Base-by-base conservation (phyloP, 352 stramenopile species). In the Phytopythium kandeliae region DNA sequence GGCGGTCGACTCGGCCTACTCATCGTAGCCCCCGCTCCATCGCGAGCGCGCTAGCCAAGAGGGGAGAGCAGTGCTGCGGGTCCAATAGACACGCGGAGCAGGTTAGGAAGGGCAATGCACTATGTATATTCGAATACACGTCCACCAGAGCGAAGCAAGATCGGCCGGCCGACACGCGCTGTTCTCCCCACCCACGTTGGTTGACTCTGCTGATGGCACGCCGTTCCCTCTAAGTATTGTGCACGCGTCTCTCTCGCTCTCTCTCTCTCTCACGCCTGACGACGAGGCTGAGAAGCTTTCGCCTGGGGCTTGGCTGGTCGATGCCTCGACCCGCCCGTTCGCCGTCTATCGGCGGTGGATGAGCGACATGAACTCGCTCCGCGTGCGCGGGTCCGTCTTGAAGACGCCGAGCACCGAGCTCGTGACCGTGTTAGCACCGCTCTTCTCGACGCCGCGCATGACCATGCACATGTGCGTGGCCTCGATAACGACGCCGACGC, bases 401-500 rank as follows among this genome's bases (percentile, higher is more conserved):
- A 99, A 99, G 71, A 85, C 95, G 25, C 97, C 97, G 19, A 98
- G 76, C 24, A 99, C 89, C 46, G 89, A 98, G 67, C 89, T 98
- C 5, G 97, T 99, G 44, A 98, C 85, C 0, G 97, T 99, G 24
- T 77, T 96, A 12, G 96, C 86, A 8, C 93, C 93, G 28, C 93
- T 94, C 68, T 99, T 99, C 67, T 99, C 91, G 5, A 99, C 97
- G 41, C 97, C 97, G 30, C 97, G 86, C 96, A 99, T 99, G 34
- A 97, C 86, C 97, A 99, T 99, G 75, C 97, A 99, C 89, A 99
- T 99, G 78, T 99, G 97, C 33, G 83, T 96, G 34, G 94, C 92
- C 69, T 99, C 97, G 48, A 99, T 92, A 51, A 99, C 95, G n/a
- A 99, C 97, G 4, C 85, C 97, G 17, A 99, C 97, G 31, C 97